Conservation (phyloP, 2,329 filamentous ascomycete genomes). For the Trichoderma sp. region DNA sequence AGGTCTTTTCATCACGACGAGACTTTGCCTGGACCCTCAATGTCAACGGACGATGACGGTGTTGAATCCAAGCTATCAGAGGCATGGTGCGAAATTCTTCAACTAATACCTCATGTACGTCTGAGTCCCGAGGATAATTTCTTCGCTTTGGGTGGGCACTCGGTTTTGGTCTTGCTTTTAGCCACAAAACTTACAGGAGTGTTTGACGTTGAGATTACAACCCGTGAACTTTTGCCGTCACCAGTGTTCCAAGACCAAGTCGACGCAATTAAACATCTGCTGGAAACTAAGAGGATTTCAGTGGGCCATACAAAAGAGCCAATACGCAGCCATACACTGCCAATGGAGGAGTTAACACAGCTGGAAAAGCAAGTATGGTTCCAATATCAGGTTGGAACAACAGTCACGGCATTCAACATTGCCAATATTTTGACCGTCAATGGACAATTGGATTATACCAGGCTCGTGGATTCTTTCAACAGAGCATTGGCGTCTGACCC, state of each 20-base stretch:
- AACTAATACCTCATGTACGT: not conserved
- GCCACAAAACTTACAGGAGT: not conserved
- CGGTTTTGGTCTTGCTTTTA: not conserved
- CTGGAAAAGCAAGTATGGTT: conserved; percentile 18
- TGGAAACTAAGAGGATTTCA: not conserved
- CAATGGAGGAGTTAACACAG: not conserved
- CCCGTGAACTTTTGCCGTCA: not conserved
- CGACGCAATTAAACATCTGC: not conserved
- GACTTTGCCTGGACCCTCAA: not conserved
- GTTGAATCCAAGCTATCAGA: not conserved
- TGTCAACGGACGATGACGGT: too few species aligned
- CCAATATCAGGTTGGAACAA: conserved; percentile 18
- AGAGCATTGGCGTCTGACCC: not conserved
- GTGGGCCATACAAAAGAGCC: not conserved
- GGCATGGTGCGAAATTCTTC: not conserved
- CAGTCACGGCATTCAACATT: conserved; percentile 15
- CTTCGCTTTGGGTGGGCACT: not conserved
- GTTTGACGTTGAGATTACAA: not conserved
- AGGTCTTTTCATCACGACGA: not conserved
- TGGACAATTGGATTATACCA: not conserved
- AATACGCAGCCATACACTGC: not conserved
- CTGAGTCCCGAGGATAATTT: not conserved
- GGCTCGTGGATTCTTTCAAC: not conserved
- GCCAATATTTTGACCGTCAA: not conserved
- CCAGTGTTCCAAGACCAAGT: not conserved